Conservation (phyloP, 169 alveolate species). For the Plasmodium malariae region DNA sequence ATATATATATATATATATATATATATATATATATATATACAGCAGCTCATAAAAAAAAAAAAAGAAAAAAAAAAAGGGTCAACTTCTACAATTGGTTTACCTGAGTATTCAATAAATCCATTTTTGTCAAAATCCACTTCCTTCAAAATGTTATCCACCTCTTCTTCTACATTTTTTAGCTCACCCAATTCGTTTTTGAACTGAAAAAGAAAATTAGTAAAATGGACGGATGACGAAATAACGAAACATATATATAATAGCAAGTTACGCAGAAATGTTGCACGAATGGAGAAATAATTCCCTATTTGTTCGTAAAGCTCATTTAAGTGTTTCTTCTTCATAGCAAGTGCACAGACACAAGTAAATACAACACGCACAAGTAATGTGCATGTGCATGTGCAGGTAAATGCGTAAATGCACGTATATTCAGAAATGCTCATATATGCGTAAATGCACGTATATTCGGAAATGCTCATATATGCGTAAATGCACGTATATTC, state of each 20-base stretch:
- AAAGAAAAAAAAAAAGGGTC: not conserved
- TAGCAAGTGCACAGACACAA: too few relatives aligned
- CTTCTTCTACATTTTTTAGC: constrained; percentile 89
- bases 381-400: too few relatives aligned
- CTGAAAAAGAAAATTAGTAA: not conserved
- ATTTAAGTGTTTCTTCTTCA: too few relatives aligned
- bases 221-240: not conserved
- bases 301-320: too few relatives aligned
- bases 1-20: not conserved
- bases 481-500: too few relatives aligned
- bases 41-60: not conserved
- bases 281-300: too few relatives aligned
- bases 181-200: constrained; percentile 66
- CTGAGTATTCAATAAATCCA: constrained; percentile 96
- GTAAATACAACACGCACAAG: too few relatives aligned
- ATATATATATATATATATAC: not conserved
- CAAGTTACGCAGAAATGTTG: not conserved
- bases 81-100: constrained; percentile 21
- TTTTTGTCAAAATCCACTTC: constrained; percentile 95
- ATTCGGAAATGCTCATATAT: too few relatives aligned
- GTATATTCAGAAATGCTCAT: too few relatives aligned
- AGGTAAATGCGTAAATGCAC: too few relatives aligned
- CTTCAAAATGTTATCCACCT: constrained; percentile 93
- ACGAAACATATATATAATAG: constrained; percentile 11
- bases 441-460: too few relatives aligned